A percentile compares a stretch with the other conserved stretches of the same genome.
Evolutionary conservation across 1,139 yeast species (phyloP).

Genomic region (Pneumocystis wakefieldiae): DNA sequence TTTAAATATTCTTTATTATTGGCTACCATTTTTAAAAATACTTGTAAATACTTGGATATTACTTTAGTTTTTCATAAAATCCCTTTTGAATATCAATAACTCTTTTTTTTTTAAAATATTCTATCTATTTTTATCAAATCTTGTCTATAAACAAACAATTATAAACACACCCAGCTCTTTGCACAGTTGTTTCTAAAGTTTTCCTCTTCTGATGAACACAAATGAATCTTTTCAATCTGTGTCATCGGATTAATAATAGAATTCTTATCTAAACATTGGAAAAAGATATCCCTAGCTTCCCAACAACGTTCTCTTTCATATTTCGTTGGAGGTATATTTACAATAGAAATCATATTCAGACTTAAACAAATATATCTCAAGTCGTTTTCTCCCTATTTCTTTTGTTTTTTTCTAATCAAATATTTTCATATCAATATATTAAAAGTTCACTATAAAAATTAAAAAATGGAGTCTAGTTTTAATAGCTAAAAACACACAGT

Average conservation of each 20-base stretch:
- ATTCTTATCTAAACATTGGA: constrained; percentile 42
- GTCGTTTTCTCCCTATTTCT: no score
- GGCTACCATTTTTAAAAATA: background rate
- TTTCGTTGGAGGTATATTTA: constrained; percentile 1
- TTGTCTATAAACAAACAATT: background rate
- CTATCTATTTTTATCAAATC: background rate
- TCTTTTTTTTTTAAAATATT: background rate
- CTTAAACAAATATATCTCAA: background rate
- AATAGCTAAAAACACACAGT: background rate
- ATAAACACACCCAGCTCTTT: background rate
- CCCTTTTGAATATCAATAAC: background rate
- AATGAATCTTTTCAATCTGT: background rate
- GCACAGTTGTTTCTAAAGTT: background rate
- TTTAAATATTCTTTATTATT: no score
- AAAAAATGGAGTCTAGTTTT: background rate
- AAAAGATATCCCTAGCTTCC: constrained; percentile 49
- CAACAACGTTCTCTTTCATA: constrained; percentile 32
- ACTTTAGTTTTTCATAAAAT: background rate
- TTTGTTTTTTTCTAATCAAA: background rate
- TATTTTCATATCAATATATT: background rate
- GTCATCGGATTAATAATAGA: constrained; percentile 29
- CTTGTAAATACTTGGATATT: background rate
- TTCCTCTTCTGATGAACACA: background rate
- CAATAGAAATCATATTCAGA: background rate
- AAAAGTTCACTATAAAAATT: background rate